Conservation (phyloP, 2,329 filamentous ascomycete species). For the Cladobotryum mycophilum region DNA sequence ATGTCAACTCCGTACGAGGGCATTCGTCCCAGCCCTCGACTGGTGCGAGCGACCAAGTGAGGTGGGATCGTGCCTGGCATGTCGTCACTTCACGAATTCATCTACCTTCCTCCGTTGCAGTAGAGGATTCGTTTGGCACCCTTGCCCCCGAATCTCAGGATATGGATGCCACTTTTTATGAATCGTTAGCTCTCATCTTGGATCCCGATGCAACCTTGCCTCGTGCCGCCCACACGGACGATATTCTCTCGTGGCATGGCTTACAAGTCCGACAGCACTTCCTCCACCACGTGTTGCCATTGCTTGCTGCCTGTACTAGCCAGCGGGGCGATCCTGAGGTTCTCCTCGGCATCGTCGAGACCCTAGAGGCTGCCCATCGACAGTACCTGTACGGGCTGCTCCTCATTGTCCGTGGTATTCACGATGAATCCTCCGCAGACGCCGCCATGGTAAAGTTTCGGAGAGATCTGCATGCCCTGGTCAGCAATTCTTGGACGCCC, state of each 20-base stretch:
- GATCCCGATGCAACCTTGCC: slow-evolving; percentile 41
- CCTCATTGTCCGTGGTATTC: slow-evolving; percentile 44
- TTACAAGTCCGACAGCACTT: slow-evolving; percentile 57
- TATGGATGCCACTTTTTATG: slow-evolving; percentile 40
- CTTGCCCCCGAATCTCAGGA: slow-evolving; percentile 39
- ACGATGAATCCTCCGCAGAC: slow-evolving; percentile 29
- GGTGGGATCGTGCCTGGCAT: slow-evolving; percentile 58
- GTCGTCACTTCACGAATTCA: slow-evolving; percentile 51
- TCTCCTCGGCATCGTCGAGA: slow-evolving; percentile 47
- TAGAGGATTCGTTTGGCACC: slow-evolving; percentile 48
- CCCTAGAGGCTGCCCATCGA: slow-evolving; percentile 53
- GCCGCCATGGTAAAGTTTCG: slow-evolving; percentile 45
- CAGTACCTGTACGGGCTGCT: slow-evolving; percentile 51
- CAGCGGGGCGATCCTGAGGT: slow-evolving; percentile 40
- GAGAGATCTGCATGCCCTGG: slow-evolving; percentile 56
- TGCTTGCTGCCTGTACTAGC: slow-evolving; percentile 43
- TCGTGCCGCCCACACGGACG: slow-evolving; percentile 45
- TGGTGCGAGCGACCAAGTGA: slow-evolving; percentile 42
- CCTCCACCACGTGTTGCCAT: slow-evolving; percentile 50
- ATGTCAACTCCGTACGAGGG: neutral
- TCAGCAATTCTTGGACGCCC: slow-evolving; percentile 55
- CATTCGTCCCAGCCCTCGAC: neutral
- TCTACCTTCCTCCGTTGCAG: slow-evolving; percentile 49
- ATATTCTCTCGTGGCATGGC: slow-evolving; percentile 55
- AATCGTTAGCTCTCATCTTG: slow-evolving; percentile 49